Percentiles rank a stretch among this genome's conserved stretches.
These are phyloP conservation scores for Mucor piriformis DNA, from an alignment of 371 early-diverging fungal species.

Conservation along the genomic window DNA sequence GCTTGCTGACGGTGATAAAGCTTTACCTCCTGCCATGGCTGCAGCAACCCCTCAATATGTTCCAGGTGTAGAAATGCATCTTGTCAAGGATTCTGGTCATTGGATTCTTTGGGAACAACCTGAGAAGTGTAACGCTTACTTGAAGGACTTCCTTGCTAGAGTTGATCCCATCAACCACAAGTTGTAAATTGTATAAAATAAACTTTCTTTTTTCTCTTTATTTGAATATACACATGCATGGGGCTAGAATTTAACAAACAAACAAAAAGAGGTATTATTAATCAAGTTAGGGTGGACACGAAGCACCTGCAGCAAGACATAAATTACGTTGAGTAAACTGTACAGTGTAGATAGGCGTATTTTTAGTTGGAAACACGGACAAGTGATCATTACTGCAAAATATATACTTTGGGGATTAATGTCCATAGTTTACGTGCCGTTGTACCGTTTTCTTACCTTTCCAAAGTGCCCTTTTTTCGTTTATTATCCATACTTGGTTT, in stretches of 20 bases:
- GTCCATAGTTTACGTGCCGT: neutral
- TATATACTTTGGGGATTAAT: neutral
- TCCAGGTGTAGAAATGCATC: slow-evolving; percentile 38
- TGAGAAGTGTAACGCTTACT: slow-evolving; percentile 32
- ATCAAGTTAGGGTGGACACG: slow-evolving; percentile 3
- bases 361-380: slow-evolving; percentile 88
- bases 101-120: slow-evolving; percentile 57
- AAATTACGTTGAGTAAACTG: slow-evolving; percentile 93
- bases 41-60: slow-evolving; percentile 32
- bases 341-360: slow-evolving; percentile 89
- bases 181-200: slow-evolving; percentile 17
- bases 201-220: neutral
- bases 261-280: neutral
- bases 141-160: slow-evolving; percentile 36
- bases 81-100: slow-evolving; percentile 43
- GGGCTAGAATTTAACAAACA: neutral
- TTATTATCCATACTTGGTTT: slow-evolving; percentile 29
- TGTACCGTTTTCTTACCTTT: slow-evolving; percentile 34
- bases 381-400: slow-evolving; percentile 62
- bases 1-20: slow-evolving; percentile 39
- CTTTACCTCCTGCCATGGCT: slow-evolving; percentile 48
- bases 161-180: slow-evolving; percentile 24
- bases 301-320: slow-evolving; percentile 73
- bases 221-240: neutral
- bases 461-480: slow-evolving; percentile 33